These are phyloP conservation scores for Backusella australiensis DNA, from an alignment of 192 early-diverging fungal genomes.

Conservation along the genomic window DNA sequence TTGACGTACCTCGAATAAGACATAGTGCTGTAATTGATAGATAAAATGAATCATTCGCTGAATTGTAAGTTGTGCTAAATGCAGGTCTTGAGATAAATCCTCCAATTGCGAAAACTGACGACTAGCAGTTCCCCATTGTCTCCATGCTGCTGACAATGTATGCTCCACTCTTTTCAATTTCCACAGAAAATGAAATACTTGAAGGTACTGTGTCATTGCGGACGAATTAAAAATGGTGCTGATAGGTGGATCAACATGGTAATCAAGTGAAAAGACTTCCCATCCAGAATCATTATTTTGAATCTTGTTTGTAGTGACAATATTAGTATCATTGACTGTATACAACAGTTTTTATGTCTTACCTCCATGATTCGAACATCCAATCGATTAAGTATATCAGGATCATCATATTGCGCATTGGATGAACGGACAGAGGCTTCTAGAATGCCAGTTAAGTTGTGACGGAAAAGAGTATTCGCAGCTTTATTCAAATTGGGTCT, in stretches of 20 bases:
- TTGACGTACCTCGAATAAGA: conserved; percentile 76
- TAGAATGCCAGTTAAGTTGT: conserved; percentile 84
- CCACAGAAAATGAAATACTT: conserved; percentile 88
- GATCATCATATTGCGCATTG: conserved; percentile 83
- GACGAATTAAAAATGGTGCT: conserved; percentile 76
- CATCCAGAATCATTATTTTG: conserved; percentile 74
- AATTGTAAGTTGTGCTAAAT: conserved; percentile 64
- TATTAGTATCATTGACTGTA: conserved; percentile 13
- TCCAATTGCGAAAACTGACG: conserved; percentile 46
- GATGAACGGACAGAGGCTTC: conserved; percentile 85
- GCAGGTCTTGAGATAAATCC: conserved; percentile 61
- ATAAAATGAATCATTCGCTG: conserved; percentile 94
- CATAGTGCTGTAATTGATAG: conserved; percentile 91
- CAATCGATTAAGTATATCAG: conserved; percentile 70
- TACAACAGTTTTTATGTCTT: not conserved
- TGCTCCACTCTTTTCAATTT: conserved; percentile 85
- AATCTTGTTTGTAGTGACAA: conserved; percentile 16
- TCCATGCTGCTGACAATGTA: conserved; percentile 73
- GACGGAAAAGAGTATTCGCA: conserved; percentile 74
- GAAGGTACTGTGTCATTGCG: conserved; percentile 78
- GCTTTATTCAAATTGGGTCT: conserved; percentile 60
- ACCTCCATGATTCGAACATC: conserved; percentile 80
- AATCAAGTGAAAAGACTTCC: conserved; percentile 93
- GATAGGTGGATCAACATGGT: conserved; percentile 79
- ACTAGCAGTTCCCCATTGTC: conserved; percentile 67